phyloP scores from a whole-genome alignment of 1,139 yeast species.

The Saccharomyces pastorianus region DNA sequence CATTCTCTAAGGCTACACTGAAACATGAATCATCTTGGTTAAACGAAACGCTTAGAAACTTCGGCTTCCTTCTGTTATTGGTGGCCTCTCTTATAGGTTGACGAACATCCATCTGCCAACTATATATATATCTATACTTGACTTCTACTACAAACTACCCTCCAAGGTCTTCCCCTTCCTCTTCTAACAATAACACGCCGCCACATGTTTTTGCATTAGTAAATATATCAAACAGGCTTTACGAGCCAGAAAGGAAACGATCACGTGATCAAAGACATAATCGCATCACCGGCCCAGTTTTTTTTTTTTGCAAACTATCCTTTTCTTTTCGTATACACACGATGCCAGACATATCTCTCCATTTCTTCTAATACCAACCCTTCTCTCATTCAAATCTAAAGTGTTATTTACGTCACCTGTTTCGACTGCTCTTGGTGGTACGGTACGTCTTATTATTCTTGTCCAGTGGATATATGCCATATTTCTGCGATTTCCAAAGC shows the following conservation, averaged over 20 bases:
- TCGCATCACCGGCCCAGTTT: too few relatives aligned
- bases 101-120: constrained; percentile 18
- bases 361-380: too few relatives aligned
- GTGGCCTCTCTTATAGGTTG: constrained; percentile 17
- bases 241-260: not conserved
- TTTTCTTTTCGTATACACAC: too few relatives aligned
- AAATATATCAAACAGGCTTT: not conserved
- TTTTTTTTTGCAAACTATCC: too few relatives aligned
- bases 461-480: too few relatives aligned
- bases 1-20: constrained; percentile 72
- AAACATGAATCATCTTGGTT: constrained; percentile 90
- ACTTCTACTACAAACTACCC: not conserved
- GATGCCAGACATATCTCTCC: too few relatives aligned
- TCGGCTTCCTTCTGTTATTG: constrained; percentile 9
- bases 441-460: too few relatives aligned
- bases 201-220: not conserved
- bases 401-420: too few relatives aligned
- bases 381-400: too few relatives aligned
- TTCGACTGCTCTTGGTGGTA: too few relatives aligned
- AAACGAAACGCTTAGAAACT: constrained; percentile 35
- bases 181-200: not conserved
- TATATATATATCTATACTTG: not conserved
- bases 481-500: too few relatives aligned
- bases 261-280: not conserved
- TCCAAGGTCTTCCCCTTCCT: not conserved